These are phyloP conservation scores for Primulina tabacum DNA, from an alignment of 257 asterid species.

Conservation along the genomic window DNA sequence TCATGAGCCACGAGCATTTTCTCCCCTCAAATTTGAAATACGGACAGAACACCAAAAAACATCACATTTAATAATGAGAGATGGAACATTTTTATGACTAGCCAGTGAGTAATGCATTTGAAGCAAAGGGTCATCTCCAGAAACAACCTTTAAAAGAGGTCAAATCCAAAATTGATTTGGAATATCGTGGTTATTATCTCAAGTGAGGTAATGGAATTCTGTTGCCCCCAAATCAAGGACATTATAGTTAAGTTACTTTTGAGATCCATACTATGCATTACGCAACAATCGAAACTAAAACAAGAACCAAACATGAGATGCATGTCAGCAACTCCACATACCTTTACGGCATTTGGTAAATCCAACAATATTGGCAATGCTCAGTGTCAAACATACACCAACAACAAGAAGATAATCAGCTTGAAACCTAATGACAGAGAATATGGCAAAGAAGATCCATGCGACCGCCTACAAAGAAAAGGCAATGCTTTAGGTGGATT, in stretches of 20 bases:
- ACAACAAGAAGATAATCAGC: constrained; percentile 95
- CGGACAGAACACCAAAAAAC: background rate
- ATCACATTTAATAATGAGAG: background rate
- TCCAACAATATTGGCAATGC: constrained; percentile 93
- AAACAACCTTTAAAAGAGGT: background rate
- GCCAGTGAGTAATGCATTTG: constrained; percentile 2
- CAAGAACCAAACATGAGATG: constrained; percentile 20
- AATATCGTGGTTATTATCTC: no score
- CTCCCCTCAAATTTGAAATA: background rate
- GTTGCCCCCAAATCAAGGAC: background rate
- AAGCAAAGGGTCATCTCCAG: background rate
- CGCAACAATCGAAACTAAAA: constrained; percentile 2
- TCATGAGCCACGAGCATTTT: constrained; percentile 9
- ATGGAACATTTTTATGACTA: background rate
- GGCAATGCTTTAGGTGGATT: background rate
- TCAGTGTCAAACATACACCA: constrained; percentile 96
- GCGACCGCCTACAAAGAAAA: constrained; percentile 63
- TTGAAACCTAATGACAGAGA: constrained; percentile 82
- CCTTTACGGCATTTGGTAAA: constrained; percentile 98
- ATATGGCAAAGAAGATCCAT: constrained; percentile 80
- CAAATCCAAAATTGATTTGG: background rate
- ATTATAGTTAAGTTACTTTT: constrained; percentile 1
- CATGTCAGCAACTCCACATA: constrained; percentile 27
- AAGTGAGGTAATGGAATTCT: background rate
- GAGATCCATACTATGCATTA: background rate